Base-by-base conservation (phyloP, 2,329 filamentous ascomycete genomes). In the Fusarium hainanense region DNA sequence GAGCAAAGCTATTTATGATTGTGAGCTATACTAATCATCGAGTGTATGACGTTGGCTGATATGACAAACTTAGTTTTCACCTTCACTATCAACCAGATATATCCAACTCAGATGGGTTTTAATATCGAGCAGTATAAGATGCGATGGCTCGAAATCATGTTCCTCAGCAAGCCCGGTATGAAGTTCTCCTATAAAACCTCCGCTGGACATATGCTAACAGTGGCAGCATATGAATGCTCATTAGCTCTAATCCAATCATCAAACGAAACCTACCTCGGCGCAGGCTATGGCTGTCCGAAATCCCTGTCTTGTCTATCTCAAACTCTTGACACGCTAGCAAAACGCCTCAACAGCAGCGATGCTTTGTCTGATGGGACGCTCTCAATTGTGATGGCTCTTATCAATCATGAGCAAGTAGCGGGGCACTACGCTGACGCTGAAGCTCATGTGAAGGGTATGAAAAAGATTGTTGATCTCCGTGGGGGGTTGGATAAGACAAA, bases 121-220 rank as follows among this genome's bases (percentile, higher is more conserved):
- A 21, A 61, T 2, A 8, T 46, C 3, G 37, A 64, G 1, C 11
- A 50, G 6, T 47, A 64, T 3, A 64, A 44, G 3, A 16, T 14
- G 3, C 55, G 56, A 13, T 64, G 61, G 61, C 59, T 64, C 2
- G 27, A 50, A 18, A 64, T 64, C 1, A 64, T 64, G 59, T 64
- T 64, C 20, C 20, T 16, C 3, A 47, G 40, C 4, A 43, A 58
- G 28, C 11, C 21, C 7, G 54, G 59, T 49, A 44, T 8, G 25
- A 3, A 10, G 2, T 0, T 4, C 16, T 30, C 16, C 21, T 2
- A 28, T 6, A 1, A 7, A 2, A 0, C 1, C 1, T 1, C 1
- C 4, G 4, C 14, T 3, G 3, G 2, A 41, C 4, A 40, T 3
- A 0, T n/a, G 6, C 2, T 6, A 4, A 51, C 6, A 1, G 0